These are phyloP conservation scores for Fusarium buharicum DNA, from an alignment of 2,329 filamentous ascomycete species.

Conservation along the genomic window DNA sequence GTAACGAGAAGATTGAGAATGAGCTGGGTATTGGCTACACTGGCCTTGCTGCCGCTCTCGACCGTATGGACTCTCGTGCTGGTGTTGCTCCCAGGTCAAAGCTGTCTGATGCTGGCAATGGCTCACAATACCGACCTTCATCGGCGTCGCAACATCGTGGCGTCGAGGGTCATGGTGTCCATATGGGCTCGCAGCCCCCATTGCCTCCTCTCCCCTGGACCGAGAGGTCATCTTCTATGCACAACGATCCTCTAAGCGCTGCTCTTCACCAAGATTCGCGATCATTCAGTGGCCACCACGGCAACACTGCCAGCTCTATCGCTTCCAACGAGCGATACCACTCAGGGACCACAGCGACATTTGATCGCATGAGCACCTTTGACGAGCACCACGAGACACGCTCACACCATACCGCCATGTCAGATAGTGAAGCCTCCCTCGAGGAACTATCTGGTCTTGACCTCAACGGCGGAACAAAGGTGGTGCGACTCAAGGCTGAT, in stretches of 20 bases:
- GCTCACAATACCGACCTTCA: conserved; percentile 41
- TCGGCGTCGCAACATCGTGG: conserved; percentile 42
- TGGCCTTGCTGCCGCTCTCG: conserved; percentile 71
- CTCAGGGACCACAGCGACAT: conserved; percentile 41
- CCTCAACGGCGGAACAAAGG: conserved; percentile 53
- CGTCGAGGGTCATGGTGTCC: conserved; percentile 28
- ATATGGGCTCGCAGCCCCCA: conserved; percentile 31
- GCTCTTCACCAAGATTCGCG: conserved; percentile 26
- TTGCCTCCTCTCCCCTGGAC: conserved; percentile 45
- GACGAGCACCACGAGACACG: conserved; percentile 45
- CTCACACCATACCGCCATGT: conserved; percentile 41
- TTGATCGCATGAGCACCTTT: conserved; percentile 48
- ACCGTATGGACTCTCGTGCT: conserved; percentile 51
- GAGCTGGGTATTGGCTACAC: conserved; percentile 74
- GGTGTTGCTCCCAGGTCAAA: conserved; percentile 35
- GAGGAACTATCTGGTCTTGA: conserved; percentile 53
- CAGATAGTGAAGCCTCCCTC: conserved; percentile 45
- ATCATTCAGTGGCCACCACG: conserved; percentile 19
- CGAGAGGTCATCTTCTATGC: conserved; percentile 36
- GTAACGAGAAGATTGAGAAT: conserved; percentile 66
- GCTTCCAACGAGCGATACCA: conserved; percentile 47
- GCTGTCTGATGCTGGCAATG: conserved; percentile 22
- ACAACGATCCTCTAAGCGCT: conserved; percentile 22
- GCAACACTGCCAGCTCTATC: conserved; percentile 47
- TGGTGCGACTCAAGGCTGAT: conserved; percentile 62